Evolutionary conservation across 371 early-diverging fungal species (phyloP), one percentile per base, ranked within the genome.

Genomic region (Mortierella sp.): DNA sequence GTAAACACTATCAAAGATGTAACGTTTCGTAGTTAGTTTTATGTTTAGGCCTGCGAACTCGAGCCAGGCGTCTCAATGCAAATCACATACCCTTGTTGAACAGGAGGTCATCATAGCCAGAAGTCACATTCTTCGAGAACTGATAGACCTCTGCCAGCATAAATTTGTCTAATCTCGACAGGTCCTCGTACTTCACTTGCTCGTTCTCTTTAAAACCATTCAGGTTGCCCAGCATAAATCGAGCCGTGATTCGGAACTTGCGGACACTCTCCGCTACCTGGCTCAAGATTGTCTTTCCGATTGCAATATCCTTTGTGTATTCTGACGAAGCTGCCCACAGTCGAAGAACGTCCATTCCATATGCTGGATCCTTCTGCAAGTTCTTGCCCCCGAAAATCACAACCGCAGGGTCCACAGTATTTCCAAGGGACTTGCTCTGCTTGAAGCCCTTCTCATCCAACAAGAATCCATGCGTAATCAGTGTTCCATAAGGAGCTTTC

Each of bases 361-460:
- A 91, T 0, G 94, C 90, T n/a, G 93, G 92, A 30, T 87, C 79
- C 51, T 85, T 84, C 62, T 87, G 87, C 62, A 82, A 76, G 50
- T 90, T 87, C 83, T 89, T 87, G 19, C 91, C 93, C 28, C 94
- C 95, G 16, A 85, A 53, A 23, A 90, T 92, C 34, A 95, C 86
- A 14, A 80, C 57, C 14, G 80, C 71, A 2, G 98, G 97, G 28
- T 86, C 91, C 7, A 96, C 84, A 34, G 93, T 91, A 74, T 98
- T 98, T 26, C 97, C 97, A 30, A 96, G 58, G 49, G 95, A 92
- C 82, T 98, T 98, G 61, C 93, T 92, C 96, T 97, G 96, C 73
- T 98, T 98, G 62, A 89, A 86, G 1, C 96, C 95, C 52, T 91
- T 81, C 68, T 91, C 91, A 74, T 98, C 98, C 69, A 97, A 80